Base-by-base conservation (phyloP, 1,139 yeast species). In the Hanseniaspora gamundiae region DNA sequence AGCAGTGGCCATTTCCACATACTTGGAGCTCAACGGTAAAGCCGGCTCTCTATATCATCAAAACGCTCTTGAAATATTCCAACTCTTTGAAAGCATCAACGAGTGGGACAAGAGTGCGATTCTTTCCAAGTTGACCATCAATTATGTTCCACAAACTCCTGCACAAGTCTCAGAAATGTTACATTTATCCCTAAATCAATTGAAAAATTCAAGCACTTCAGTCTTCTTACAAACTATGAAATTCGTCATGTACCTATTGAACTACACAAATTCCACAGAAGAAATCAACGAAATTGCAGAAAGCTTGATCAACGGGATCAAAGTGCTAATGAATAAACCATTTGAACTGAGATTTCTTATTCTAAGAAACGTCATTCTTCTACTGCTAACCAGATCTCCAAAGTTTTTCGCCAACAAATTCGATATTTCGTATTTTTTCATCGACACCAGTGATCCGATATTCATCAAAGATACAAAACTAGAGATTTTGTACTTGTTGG, bases 381-480 rank as follows among this genome's bases (percentile, higher is more conserved):
- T 88, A 22, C 69, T 87, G 29, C 70, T 87, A 47, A 78, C 86
- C 38, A 73, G 79, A 48, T 19, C 20, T 13, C 22, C 26, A 3
- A 71, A 74, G 19, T 66, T 85, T 47, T 65, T 84, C 5, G 57
- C 66, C 20, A 17, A 16, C 4, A 66, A 68, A 20, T 67, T 85
- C 45, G 93, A 82, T 51, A 86, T 81, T 24, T 76, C 78, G 46
- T 75, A 78, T 65, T 85, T 88, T 59, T 86, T 85, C 60, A 80
- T 93, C 61, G 78, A 78, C 49, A 84, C 76, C 54, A 81, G 82
- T 56, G 96, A 88, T 59, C 93, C 94, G 0, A 78, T 84, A 20
- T 91, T 83, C 58, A 80, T 91, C 56, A 86, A 87, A 60, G 93
- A 87, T 53, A 84, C 96, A 9, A 88, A 91, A 56, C 68, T 91